A percentile compares a stretch with the other conserved stretches of the same genome.
phyloP scores from a whole-genome alignment of 179 eudicot species.

The Drosera spatulata region DNA sequence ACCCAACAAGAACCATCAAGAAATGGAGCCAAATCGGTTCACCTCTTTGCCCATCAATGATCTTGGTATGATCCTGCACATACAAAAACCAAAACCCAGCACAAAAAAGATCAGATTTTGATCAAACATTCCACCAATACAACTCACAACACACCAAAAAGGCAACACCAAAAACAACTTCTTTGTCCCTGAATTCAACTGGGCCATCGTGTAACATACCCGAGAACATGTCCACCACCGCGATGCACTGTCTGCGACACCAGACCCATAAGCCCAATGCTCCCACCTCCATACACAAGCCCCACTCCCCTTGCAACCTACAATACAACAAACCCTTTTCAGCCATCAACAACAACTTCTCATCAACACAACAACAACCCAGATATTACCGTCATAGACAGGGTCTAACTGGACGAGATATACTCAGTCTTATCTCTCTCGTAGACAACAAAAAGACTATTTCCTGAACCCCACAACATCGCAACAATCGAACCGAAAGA shows the following conservation, averaged over 20 bases:
- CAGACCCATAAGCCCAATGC: constrained; percentile 79
- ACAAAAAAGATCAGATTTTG: not conserved
- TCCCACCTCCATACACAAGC: constrained; percentile 87
- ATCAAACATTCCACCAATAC: not conserved
- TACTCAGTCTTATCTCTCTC: too few species aligned
- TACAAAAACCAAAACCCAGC: not conserved
- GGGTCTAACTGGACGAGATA: too few species aligned
- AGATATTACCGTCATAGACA: too few species aligned
- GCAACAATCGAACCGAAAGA: not conserved
- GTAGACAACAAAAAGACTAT: too few species aligned
- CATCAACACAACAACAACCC: constrained; percentile 1
- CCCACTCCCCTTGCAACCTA: constrained; percentile 54
- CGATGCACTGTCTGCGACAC: constrained; percentile 61
- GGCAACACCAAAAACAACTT: not conserved
- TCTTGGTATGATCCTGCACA: constrained; percentile 63
- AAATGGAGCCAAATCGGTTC: not conserved
- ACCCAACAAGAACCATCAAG: not conserved
- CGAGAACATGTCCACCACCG: constrained; percentile 71
- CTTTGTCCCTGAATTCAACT: too few species aligned
- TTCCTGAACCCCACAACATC: too few species aligned
- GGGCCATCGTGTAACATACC: constrained; percentile 21
- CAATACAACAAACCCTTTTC: not conserved
- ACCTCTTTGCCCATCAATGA: constrained; percentile 72
- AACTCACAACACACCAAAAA: not conserved
- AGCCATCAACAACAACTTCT: constrained; percentile 20